Base-by-base conservation (phyloP, 2,329 filamentous ascomycete species). In the Alternaria angustiovoidea region DNA sequence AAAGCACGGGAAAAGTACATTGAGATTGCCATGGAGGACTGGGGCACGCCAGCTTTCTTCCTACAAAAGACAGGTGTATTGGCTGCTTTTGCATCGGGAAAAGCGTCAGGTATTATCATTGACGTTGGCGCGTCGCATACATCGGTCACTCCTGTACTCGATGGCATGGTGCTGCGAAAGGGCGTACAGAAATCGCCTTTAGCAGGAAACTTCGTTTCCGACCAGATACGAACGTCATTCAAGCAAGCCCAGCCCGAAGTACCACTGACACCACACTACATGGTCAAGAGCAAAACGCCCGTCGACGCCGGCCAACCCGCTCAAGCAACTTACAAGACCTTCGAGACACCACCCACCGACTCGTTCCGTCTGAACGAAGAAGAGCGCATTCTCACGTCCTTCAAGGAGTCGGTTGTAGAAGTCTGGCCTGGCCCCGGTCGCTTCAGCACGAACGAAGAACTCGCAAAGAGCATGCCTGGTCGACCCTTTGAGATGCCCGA, bases 401-500 rank as follows among this genome's bases (percentile, higher is more conserved):
- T 96, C 87, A 99, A 99, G 82, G 96, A 99, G 81, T 96, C 91
- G 18, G 93, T 97, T 16, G 93, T 98, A 28, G 93, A 97, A 80
- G 89, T 94, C 14, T 99, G 95, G 94, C 87, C 88, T 26, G 92
- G 92, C 0, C 92, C 92, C 0, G 89, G 89, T 60, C 86, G 88
- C 62, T 88, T 93, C 71, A 78, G 78, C 74, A 68, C 82, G 5
- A 96, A 94, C 75, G 88, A 95, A 75, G 94, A 97, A 42, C 84
- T 88, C 48, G 89, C 89, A 59, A 89, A 87, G 76, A 85, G 81
- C 44, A 88, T 89, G 65, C 92, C 93, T 1, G 92, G 92, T 41
- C 90, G 93, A 53, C 91, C 95, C 11, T 99, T 97, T 73, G 95
- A 99, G 82, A 95, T 99, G 87, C 95, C 95, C 9, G 93, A 98